phyloP scores from a whole-genome alignment of 1,284 basidiomycete species.

The Cyathus olla region DNA sequence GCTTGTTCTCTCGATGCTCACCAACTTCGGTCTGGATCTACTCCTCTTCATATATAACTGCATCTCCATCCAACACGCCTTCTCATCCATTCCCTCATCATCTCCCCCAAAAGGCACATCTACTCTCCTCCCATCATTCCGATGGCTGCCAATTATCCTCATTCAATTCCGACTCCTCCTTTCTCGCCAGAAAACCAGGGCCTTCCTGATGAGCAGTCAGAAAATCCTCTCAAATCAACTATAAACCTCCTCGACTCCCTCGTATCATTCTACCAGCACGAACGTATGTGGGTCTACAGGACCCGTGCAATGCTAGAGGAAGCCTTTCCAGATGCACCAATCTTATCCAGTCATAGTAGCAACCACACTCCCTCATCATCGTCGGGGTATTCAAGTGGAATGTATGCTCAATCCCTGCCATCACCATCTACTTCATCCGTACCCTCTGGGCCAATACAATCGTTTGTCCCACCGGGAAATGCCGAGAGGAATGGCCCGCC shows the following conservation, averaged over 20 bases:
- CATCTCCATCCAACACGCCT: slow-evolving; percentile 5
- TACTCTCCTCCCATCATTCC: slow-evolving; percentile 20
- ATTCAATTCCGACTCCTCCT: slow-evolving; percentile 42
- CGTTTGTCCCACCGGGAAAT: no score
- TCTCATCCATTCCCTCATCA: slow-evolving; percentile 13
- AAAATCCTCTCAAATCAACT: slow-evolving; percentile 50
- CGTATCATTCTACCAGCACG: slow-evolving; percentile 72
- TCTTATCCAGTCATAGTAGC: not conserved
- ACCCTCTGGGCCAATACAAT: not conserved
- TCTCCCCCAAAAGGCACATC: not conserved
- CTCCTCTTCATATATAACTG: slow-evolving; percentile 13
- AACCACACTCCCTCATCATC: slow-evolving; percentile 11
- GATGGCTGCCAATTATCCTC: slow-evolving; percentile 26
- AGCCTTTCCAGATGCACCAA: slow-evolving; percentile 34
- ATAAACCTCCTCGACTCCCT: slow-evolving; percentile 70
- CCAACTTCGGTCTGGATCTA: slow-evolving; percentile 18
- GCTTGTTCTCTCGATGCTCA: not conserved
- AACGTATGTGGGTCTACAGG: slow-evolving; percentile 75
- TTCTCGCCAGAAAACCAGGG: slow-evolving; percentile 35
- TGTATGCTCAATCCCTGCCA: not conserved
- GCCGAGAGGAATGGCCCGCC: slow-evolving; percentile 11
- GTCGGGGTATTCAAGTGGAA: not conserved
- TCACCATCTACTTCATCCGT: slow-evolving; percentile 13
- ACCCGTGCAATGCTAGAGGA: slow-evolving; percentile 58
- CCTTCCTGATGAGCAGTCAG: slow-evolving; percentile 19